Conservation (phyloP, 345 rosid species). For the Anastatica hierochuntica region DNA sequence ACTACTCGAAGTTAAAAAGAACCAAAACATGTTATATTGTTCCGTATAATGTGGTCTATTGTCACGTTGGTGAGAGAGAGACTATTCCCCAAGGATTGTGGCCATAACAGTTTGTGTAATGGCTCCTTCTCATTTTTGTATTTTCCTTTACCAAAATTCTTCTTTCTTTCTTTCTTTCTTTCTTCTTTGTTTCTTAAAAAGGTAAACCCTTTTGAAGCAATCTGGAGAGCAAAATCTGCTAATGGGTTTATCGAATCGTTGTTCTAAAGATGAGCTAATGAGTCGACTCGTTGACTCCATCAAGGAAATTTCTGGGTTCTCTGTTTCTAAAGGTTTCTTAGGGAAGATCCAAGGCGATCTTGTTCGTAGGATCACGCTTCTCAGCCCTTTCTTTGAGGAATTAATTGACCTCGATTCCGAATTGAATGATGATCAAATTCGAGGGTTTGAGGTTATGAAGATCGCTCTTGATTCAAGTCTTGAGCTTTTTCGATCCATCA, state of each 20-base stretch:
- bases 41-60: too few relatives aligned
- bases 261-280: slow-evolving; percentile 32
- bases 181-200: too few relatives aligned
- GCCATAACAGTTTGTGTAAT: too few relatives aligned
- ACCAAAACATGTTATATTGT: too few relatives aligned
- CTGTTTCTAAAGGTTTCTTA: slow-evolving; percentile 44
- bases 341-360: slow-evolving; percentile 70
- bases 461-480: slow-evolving; percentile 54
- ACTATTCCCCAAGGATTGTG: too few relatives aligned
- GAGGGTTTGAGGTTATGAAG: slow-evolving; percentile 43
- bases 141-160: too few relatives aligned
- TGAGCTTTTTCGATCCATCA: slow-evolving; percentile 47
- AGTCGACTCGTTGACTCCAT: slow-evolving; percentile 44
- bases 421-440: slow-evolving; percentile 32
- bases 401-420: slow-evolving; percentile 39
- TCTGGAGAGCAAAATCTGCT: background rate
- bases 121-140: too few relatives aligned
- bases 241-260: slow-evolving; percentile 31
- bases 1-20: too few relatives aligned
- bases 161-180: too few relatives aligned
- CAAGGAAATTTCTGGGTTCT: slow-evolving; percentile 56
- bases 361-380: slow-evolving; percentile 81
- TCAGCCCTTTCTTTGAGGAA: slow-evolving; percentile 94
- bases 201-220: too few relatives aligned
- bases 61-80: too few relatives aligned